Percentiles rank a stretch among this genome's conserved stretches.
Evolutionary conservation across 2,329 filamentous ascomycete genomes (phyloP).

Genomic region (Coleophoma crateriformis): DNA sequence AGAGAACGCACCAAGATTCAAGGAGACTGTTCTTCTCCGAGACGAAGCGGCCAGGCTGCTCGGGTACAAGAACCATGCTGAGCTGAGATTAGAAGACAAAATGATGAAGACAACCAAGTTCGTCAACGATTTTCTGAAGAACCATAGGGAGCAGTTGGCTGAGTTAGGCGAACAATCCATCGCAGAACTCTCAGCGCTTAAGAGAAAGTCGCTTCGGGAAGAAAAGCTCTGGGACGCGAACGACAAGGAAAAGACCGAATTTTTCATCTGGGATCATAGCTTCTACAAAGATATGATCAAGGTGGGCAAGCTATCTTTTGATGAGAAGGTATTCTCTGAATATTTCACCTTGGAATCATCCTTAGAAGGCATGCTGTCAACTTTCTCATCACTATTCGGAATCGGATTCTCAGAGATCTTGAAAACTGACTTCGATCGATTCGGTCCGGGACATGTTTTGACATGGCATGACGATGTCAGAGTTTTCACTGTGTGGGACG

Average conservation of each 20-base stretch:
- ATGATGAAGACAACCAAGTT: background rate
- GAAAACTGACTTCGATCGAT: background rate
- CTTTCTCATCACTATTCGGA: background rate
- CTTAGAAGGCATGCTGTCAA: background rate
- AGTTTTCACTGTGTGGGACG: conserved; percentile 74
- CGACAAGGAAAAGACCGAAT: background rate
- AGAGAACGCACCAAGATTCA: conserved; percentile 38
- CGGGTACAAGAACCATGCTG: conserved; percentile 68
- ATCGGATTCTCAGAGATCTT: background rate
- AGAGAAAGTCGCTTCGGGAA: background rate
- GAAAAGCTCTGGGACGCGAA: background rate
- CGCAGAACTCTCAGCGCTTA: background rate
- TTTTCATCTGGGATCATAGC: background rate
- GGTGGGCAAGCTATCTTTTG: background rate
- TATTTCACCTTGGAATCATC: background rate
- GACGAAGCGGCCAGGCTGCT: conserved; percentile 70
- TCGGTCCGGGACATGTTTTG: background rate
- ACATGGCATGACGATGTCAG: conserved; percentile 38
- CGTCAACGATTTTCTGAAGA: background rate
- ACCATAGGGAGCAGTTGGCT: background rate
- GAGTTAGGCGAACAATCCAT: background rate
- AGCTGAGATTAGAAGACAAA: conserved; percentile 60
- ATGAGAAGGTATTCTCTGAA: background rate
- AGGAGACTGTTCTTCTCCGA: conserved; percentile 64
- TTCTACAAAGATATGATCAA: background rate